A percentile compares a stretch with the other conserved stretches of the same genome.
phyloP scores from a whole-genome alignment of 306 rosid species.

The Dicorynia guianensis region DNA sequence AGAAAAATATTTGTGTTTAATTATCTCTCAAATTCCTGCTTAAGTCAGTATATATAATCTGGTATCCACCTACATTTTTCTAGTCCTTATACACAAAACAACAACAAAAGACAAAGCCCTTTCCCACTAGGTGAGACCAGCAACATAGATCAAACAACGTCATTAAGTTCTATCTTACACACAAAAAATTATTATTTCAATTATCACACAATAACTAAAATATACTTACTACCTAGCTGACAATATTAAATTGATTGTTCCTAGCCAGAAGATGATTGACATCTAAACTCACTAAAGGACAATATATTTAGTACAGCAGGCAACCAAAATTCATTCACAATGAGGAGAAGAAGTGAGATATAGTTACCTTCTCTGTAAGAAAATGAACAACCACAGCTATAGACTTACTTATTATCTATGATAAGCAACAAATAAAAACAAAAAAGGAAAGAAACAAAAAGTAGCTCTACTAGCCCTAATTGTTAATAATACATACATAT shows the following conservation, averaged over 20 bases:
- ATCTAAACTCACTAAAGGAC: background rate
- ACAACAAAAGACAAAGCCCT: too few species aligned
- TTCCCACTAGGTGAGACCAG: too few species aligned
- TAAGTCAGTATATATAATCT: slow-evolving; percentile 1
- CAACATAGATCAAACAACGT: too few species aligned
- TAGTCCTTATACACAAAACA: background rate
- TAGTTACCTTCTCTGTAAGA: background rate
- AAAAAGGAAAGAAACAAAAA: slow-evolving; percentile 12
- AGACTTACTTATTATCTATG: slow-evolving; percentile 5
- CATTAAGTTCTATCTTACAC: too few species aligned
- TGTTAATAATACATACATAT: slow-evolving; percentile 4
- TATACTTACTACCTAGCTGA: background rate
- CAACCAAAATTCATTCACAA: slow-evolving; percentile 16
- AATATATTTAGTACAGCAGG: slow-evolving; percentile 4
- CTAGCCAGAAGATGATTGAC: background rate
- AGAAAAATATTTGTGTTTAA: background rate
- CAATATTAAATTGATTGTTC: background rate
- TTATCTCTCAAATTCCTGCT: slow-evolving; percentile 8
- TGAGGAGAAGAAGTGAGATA: background rate
- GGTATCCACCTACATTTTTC: background rate
- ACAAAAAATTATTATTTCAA: too few species aligned
- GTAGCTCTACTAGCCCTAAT: background rate
- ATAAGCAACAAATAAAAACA: slow-evolving; percentile 7
- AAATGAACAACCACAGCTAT: background rate
- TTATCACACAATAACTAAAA: slow-evolving; percentile 3